Percentiles rank a stretch among this genome's conserved stretches.
Conservation (phyloP, 2,329 filamentous ascomycete genomes). For the Alternaria rosae region DNA sequence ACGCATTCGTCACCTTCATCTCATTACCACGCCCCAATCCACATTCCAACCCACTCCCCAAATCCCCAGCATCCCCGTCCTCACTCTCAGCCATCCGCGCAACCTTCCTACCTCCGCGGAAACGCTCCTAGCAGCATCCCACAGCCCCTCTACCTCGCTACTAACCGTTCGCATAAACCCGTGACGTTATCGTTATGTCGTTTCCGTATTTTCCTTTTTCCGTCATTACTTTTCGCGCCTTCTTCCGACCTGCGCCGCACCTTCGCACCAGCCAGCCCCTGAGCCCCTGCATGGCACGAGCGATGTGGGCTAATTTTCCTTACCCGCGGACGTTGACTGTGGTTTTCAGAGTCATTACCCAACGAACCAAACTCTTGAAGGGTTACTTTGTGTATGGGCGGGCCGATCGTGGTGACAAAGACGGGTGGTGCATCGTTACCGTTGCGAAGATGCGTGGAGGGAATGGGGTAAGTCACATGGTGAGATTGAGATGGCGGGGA, state of each 20-base stretch:
- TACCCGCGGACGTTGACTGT: not conserved
- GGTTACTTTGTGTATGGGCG: not conserved
- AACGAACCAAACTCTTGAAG: constrained; percentile 1
- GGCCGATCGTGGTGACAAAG: not conserved
- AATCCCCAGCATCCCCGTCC: not conserved
- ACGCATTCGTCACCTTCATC: not conserved
- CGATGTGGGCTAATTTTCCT: not conserved
- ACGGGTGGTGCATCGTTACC: no score
- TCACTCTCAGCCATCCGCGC: no score
- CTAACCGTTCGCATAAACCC: not conserved
- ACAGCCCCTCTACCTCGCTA: not conserved
- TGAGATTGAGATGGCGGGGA: not conserved
- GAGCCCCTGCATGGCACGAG: constrained; percentile 1
- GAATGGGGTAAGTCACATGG: not conserved
- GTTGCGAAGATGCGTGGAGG: not conserved
- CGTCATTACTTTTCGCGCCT: not conserved
- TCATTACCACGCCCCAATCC: not conserved
- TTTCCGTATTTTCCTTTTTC: not conserved
- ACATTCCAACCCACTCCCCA: not conserved
- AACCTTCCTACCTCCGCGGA: not conserved
- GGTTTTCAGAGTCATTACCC: not conserved
- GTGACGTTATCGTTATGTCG: constrained; percentile 1
- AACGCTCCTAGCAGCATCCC: not conserved
- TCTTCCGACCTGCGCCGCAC: not conserved
- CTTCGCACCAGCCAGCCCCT: not conserved